Conservation (phyloP, 2,329 filamentous ascomycete genomes). For the Gnomoniopsis smithogilvyi region DNA sequence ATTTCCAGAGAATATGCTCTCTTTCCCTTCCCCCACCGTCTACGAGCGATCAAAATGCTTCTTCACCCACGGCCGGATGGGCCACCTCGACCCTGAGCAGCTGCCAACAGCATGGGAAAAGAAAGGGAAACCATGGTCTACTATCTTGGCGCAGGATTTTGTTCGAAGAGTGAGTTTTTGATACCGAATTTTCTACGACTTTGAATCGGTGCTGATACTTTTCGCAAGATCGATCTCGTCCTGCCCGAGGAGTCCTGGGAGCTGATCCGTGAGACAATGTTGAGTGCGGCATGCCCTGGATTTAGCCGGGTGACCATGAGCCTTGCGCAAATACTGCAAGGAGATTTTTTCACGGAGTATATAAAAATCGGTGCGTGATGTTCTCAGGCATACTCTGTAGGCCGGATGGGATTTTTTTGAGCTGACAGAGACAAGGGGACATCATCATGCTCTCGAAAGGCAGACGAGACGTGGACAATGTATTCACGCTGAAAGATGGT, state of each 20-base stretch:
- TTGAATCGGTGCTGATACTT: background rate
- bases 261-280: conserved; percentile 50
- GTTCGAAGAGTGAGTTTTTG: conserved; percentile 57
- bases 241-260: conserved; percentile 63
- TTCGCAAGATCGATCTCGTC: conserved; percentile 58
- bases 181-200: background rate
- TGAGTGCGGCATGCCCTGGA: conserved; percentile 32
- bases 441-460: conserved; percentile 83
- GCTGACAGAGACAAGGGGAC: conserved; percentile 52
- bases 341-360: conserved; percentile 77
- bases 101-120: conserved; percentile 66
- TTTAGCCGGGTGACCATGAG: conserved; percentile 73
- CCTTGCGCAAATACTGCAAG: conserved; percentile 67
- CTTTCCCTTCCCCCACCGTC: conserved; percentile 40
- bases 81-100: conserved; percentile 68
- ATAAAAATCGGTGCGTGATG: conserved; percentile 56
- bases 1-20: conserved; percentile 38
- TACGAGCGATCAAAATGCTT: conserved; percentile 66
- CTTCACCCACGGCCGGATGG: conserved; percentile 66
- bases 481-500: conserved; percentile 71
- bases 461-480: conserved; percentile 63
- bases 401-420: no score
- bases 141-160: conserved; percentile 63
- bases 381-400: conserved; percentile 45
- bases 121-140: conserved; percentile 74